Evolutionary conservation across 805 yeast species (phyloP).

Genomic region (Saccharomycopsis fibuligera): DNA sequence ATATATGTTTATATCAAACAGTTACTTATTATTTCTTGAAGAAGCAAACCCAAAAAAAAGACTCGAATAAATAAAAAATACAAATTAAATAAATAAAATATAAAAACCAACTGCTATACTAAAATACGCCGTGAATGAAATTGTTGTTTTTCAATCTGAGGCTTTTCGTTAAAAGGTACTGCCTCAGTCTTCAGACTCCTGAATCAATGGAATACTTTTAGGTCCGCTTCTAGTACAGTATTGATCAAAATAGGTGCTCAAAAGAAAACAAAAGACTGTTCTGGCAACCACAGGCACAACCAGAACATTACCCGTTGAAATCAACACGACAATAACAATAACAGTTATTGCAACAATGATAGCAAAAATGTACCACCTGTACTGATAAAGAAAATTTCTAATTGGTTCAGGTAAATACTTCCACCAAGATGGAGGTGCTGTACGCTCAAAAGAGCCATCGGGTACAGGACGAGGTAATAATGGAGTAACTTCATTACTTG

Average conservation of each 20-base stretch:
- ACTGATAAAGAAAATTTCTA: neutral
- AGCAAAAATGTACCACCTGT: slow-evolving; percentile 8
- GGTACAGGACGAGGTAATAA: slow-evolving; percentile 12
- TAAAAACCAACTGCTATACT: no score
- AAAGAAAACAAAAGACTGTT: slow-evolving; percentile 3
- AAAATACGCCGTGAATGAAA: neutral
- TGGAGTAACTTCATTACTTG: neutral
- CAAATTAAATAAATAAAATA: no score
- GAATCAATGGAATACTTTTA: no score
- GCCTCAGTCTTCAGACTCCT: no score
- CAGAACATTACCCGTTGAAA: slow-evolving; percentile 4
- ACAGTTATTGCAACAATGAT: slow-evolving; percentile 2
- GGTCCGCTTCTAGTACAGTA: no score
- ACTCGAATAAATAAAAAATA: no score
- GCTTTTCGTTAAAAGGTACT: no score
- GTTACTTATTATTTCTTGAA: no score
- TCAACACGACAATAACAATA: neutral
- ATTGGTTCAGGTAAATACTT: slow-evolving; percentile 1
- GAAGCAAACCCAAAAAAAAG: no score
- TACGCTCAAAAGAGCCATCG: neutral
- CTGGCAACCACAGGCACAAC: slow-evolving; percentile 3
- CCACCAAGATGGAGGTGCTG: neutral
- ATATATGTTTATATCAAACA: no score
- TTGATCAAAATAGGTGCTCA: neutral
- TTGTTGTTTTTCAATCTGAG: neutral